Conservation (phyloP, 2,329 filamentous ascomycete species). For the Phyllosticta citrichinensis region DNA sequence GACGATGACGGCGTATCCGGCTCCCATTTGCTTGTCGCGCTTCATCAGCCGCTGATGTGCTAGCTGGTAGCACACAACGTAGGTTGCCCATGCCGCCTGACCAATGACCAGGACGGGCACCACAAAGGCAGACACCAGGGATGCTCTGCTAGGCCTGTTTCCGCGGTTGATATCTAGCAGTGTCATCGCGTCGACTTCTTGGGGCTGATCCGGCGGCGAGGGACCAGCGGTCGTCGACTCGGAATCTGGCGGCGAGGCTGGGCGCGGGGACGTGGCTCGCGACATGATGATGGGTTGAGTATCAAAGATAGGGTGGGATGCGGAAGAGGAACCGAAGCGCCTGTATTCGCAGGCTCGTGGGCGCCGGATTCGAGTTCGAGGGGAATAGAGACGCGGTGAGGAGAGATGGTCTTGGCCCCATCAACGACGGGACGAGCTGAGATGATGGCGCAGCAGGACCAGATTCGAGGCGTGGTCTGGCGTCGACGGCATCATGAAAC, state of each 20-base stretch:
- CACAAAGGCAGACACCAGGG: constrained; percentile 52
- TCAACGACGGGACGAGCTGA: background rate
- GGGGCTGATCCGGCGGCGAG: background rate
- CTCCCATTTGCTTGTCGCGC: constrained; percentile 36
- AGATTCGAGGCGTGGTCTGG: background rate
- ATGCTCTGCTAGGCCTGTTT: constrained; percentile 18
- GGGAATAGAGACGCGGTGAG: background rate
- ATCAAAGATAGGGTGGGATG: background rate
- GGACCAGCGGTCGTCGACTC: background rate
- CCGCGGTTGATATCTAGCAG: background rate
- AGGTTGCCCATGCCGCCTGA: constrained; percentile 59
- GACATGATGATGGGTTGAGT: background rate
- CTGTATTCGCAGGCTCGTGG: no score
- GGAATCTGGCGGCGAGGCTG: background rate
- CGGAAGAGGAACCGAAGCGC: background rate
- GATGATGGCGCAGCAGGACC: background rate
- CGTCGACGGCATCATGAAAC: background rate
- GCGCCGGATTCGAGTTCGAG: background rate
- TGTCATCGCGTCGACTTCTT: background rate
- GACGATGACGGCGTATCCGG: constrained; percentile 60
- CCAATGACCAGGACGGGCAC: constrained; percentile 62
- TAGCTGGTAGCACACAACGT: constrained; percentile 49
- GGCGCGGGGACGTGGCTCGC: background rate
- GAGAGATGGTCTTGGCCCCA: background rate
- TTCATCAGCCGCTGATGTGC: constrained; percentile 25